phyloP scores from a whole-genome alignment of 495 filamentous ascomycete genomes.

The Venustampulla echinocandica region DNA sequence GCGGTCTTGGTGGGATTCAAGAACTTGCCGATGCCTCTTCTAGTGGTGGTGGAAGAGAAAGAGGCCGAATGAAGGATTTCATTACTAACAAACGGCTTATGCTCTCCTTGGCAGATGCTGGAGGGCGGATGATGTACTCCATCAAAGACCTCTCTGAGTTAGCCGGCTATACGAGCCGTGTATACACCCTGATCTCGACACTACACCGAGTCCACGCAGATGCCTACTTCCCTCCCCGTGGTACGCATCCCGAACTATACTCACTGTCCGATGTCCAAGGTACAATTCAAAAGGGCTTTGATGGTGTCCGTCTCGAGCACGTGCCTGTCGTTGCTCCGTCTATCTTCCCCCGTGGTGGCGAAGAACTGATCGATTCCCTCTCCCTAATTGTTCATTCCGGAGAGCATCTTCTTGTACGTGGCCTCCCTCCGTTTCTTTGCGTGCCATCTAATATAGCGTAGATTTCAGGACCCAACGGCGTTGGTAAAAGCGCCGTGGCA shows the following conservation, averaged over 20 bases:
- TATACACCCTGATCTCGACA: constrained; percentile 90
- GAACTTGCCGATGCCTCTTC: constrained; percentile 46
- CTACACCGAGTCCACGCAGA: constrained; percentile 89
- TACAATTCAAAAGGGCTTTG: constrained; percentile 85
- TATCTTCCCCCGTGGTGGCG: constrained; percentile 75
- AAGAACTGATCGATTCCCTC: constrained; percentile 80
- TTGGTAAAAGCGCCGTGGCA: constrained; percentile 85
- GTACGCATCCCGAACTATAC: constrained; percentile 66
- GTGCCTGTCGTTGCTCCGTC: constrained; percentile 87
- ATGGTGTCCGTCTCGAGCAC: constrained; percentile 87
- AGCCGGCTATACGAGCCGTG: constrained; percentile 88
- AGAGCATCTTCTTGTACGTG: constrained; percentile 74
- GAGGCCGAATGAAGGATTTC: constrained; percentile 92
- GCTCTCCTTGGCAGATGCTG: constrained; percentile 94
- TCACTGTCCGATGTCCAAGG: constrained; percentile 87
- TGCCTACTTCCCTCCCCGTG: constrained; percentile 66
- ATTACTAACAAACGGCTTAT: constrained; percentile 98
- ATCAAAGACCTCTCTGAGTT: constrained; percentile 97
- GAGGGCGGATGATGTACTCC: constrained; percentile 97
- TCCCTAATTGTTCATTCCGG: constrained; percentile 81
- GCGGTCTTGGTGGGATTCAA: constrained; percentile 63
- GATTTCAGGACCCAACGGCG: constrained; percentile 91
- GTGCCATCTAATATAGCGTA: constrained; percentile 11
- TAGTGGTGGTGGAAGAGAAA: constrained; percentile 52
- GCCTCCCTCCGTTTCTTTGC: neutral